Evolutionary conservation across 2,329 filamentous ascomycete species (phyloP), one percentile per base, ranked within the genome.

Genomic region (Fonsecaea nubica): DNA sequence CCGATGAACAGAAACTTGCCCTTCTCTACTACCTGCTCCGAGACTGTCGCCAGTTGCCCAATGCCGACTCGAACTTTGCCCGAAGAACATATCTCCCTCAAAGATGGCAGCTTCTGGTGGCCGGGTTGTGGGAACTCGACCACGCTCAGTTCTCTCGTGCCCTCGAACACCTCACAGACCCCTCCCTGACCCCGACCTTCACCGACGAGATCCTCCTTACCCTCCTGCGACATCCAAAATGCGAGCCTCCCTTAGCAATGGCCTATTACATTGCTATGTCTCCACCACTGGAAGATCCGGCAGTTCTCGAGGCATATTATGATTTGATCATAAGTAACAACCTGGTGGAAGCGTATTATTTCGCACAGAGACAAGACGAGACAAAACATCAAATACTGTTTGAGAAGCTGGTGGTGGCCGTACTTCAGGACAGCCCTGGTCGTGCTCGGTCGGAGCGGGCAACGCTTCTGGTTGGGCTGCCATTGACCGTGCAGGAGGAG

Each of bases 1-100:
- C 89, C 7, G 83, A 87, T 62, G 90, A 93, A 77, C 89, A 93
- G 80, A 93, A 93, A 77, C 87, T 93, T 71, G 92, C 92, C 18
- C 85, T 95, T 56, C 83, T 96, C 70, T 96, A 92, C 82, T 96
- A 96, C 77, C 82, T 96, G 45, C 84, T 96, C 2, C 89, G 92
- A 74, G 92, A 96, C 76, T 86, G 90, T 75, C 86, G 90, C 73
- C 78, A 81, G 45, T 78, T 79, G 12, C 75, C 80, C 33, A 82
- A 85, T 59, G 82, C 83, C 21, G 82, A 83, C 3, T 78, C 84
- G 18, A 82, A 85, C 40, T 92, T 94, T 72, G 87, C 89, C 15
- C 78, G 80, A 50, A 80, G 80, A 30, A 88, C 87, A 4, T 88
- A 89, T 69, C 83, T 96, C 59, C 91, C 92, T 1, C 83, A 85